Conservation (phyloP, 1,139 yeast genomes). For the Candida sanyaensis region DNA sequence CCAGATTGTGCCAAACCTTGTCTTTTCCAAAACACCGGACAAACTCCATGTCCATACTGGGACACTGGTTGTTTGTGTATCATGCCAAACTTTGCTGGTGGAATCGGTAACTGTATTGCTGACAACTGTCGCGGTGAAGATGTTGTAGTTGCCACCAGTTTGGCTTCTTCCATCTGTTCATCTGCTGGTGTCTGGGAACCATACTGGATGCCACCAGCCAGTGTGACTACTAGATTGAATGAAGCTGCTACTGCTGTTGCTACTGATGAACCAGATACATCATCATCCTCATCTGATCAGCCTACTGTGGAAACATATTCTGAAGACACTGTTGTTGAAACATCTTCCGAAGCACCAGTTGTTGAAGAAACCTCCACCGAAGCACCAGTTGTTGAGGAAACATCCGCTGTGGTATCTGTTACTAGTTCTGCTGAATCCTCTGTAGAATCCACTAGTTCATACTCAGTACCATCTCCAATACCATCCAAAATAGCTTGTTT, state of each 20-base stretch:
- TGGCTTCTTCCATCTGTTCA: constrained; percentile 42
- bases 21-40: constrained; percentile 26
- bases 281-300: neutral
- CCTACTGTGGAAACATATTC: neutral
- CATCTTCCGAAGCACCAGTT: constrained; percentile 1
- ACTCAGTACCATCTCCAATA: neutral
- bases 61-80: constrained; percentile 41
- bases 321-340: neutral
- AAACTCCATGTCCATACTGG: constrained; percentile 38
- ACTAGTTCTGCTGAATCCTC: neutral
- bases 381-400: neutral
- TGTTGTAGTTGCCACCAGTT: constrained; percentile 36
- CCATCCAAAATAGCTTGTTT: constrained; percentile 33
- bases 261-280: neutral
- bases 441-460: neutral
- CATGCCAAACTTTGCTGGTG: constrained; percentile 30
- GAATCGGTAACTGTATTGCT: constrained; percentile 33
- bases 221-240: constrained; percentile 33
- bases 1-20: constrained; percentile 29
- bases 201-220: constrained; percentile 38
- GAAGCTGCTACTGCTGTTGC: constrained; percentile 27
- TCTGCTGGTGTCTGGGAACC: constrained; percentile 44
- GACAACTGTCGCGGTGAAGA: constrained; percentile 33
- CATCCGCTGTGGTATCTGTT: neutral
- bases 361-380: too few relatives aligned